Evolutionary conservation across 2,329 filamentous ascomycete species (phyloP).

Genomic region (Leptoxyphium fumago): DNA sequence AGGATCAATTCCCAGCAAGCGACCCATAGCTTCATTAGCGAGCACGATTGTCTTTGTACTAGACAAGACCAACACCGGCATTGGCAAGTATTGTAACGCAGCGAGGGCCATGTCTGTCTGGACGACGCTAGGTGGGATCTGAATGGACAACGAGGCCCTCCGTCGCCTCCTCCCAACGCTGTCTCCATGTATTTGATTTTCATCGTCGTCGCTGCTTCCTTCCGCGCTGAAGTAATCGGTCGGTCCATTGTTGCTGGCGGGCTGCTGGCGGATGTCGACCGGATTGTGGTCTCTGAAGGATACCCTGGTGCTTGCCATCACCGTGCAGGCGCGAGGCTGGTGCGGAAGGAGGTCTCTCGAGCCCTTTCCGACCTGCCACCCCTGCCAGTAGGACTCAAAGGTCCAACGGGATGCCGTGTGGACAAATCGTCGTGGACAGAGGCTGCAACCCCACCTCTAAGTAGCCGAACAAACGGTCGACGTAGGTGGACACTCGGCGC

Average conservation of each 20-base stretch:
- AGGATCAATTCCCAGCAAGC: constrained; percentile 46
- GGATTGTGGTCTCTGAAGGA: background rate
- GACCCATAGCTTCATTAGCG: constrained; percentile 62
- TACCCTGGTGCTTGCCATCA: background rate
- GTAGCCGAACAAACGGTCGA: no score
- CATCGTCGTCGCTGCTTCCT: constrained; percentile 11
- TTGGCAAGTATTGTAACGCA: constrained; percentile 58
- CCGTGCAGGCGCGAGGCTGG: background rate
- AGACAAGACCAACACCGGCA: constrained; percentile 55
- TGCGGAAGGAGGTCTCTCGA: no score
- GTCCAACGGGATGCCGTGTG: no score
- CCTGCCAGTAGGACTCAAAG: no score
- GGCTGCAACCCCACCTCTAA: no score
- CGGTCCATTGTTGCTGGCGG: background rate
- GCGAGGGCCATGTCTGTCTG: constrained; percentile 40
- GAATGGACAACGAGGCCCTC: constrained; percentile 17
- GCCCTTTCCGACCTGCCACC: no score
- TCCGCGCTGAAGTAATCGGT: constrained; percentile 17
- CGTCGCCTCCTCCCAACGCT: constrained; percentile 7
- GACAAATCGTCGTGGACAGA: no score
- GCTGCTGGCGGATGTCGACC: background rate
- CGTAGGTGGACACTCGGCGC: no score
- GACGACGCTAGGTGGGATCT: constrained; percentile 14
- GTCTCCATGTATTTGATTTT: constrained; percentile 6
- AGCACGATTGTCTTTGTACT: constrained; percentile 54